A percentile compares a stretch with the other conserved stretches of the same genome.
Evolutionary conservation across 768 basidiomycete genomes (phyloP).

Genomic region (Aureoboletus auriporus): DNA sequence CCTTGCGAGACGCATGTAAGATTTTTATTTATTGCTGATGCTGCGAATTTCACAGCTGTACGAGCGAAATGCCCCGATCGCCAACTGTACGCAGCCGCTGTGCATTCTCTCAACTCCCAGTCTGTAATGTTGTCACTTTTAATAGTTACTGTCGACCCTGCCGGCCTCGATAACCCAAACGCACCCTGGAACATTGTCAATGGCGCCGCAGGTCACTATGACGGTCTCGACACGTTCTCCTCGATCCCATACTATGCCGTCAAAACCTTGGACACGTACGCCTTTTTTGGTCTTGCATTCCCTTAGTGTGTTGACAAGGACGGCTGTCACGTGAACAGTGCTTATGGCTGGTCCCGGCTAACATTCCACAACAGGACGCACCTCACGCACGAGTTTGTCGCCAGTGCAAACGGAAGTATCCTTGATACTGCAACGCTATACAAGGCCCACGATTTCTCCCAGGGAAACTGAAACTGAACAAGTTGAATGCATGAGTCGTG

Average conservation of each 20-base stretch:
- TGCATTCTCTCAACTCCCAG: not conserved
- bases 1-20: no score
- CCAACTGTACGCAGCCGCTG: conserved; percentile 16
- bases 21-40: no score
- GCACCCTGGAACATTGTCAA: conserved; percentile 28
- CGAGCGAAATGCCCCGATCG: conserved; percentile 25
- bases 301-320: not conserved
- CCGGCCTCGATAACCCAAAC: conserved; percentile 21
- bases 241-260: conserved; percentile 4
- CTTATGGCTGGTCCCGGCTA: conserved; percentile 27
- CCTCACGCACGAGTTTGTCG: conserved; percentile 27
- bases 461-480: conserved; percentile 31
- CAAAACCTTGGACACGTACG: conserved; percentile 11
- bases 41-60: conserved; percentile 12
- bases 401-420: conserved; percentile 26
- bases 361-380: conserved; percentile 29
- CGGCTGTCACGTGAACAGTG: not conserved
- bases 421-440: conserved; percentile 24
- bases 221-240: conserved; percentile 18
- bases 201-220: conserved; percentile 26
- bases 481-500: no score
- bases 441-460: conserved; percentile 16
- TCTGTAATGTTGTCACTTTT: not conserved
- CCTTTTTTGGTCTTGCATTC: not conserved
- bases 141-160: conserved; percentile 18